Evolutionary conservation across 176 grass and related monocot species (phyloP).

Genomic region (Urochloa ruziziensis): DNA sequence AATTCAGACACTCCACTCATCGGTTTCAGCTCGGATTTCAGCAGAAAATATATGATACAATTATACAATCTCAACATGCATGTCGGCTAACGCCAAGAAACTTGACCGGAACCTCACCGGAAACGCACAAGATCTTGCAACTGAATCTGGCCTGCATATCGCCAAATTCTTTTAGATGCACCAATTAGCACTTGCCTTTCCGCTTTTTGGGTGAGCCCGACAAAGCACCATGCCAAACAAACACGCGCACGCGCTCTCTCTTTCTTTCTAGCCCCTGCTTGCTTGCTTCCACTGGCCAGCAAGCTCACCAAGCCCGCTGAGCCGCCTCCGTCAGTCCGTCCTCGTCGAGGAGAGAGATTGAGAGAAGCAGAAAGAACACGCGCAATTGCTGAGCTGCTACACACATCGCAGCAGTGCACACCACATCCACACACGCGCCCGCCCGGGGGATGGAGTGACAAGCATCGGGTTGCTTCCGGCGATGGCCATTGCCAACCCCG

Average conservation of each 20-base stretch:
- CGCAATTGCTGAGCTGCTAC: constrained; percentile 32
- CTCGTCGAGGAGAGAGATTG: neutral
- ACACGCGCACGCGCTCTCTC: neutral
- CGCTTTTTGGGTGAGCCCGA: constrained; percentile 4
- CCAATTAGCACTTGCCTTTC: neutral
- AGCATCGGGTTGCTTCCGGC: constrained; percentile 77
- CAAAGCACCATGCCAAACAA: constrained; percentile 19
- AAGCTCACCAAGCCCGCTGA: neutral
- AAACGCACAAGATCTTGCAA: neutral
- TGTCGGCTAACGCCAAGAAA: neutral
- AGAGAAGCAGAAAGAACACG: neutral
- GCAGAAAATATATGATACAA: too few relatives aligned
- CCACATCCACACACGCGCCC: constrained; percentile 27
- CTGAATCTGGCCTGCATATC: constrained; percentile 10
- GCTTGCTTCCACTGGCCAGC: constrained; percentile 17
- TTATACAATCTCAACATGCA: neutral
- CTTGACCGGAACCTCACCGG: neutral
- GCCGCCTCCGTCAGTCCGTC: neutral
- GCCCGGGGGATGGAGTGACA: constrained; percentile 46
- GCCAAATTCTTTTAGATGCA: neutral
- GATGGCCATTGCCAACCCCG: constrained; percentile 51
- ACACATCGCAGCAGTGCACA: constrained; percentile 28
- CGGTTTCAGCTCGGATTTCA: neutral
- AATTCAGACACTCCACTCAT: constrained; percentile 15
- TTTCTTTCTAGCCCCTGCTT: neutral